A percentile compares a stretch with the other conserved stretches of the same genome.
These are phyloP conservation scores for Adenanthera pavonina DNA, from an alignment of 306 rosid genomes.

Conservation along the genomic window DNA sequence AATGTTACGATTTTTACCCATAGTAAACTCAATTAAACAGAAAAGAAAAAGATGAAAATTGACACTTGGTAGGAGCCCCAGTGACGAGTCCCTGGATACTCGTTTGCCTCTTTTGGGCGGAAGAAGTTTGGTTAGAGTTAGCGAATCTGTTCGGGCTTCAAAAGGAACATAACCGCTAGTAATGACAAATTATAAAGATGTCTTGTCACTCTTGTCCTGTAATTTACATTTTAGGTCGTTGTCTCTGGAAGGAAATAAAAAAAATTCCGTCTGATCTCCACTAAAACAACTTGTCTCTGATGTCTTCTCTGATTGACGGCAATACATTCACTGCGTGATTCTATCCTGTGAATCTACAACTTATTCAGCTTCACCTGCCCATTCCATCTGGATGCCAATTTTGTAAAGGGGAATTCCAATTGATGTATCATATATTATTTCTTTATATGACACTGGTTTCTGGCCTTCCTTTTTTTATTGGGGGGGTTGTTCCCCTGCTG, in stretches of 20 bases:
- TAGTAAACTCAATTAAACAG: conserved; percentile 4
- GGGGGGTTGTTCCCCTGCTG: background rate
- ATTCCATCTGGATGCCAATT: conserved; percentile 46
- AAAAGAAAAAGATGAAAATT: background rate
- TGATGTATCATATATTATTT: conserved; percentile 24
- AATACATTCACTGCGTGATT: conserved; percentile 50
- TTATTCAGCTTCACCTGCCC: conserved; percentile 41
- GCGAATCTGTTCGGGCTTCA: conserved; percentile 62
- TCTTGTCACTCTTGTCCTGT: conserved; percentile 49
- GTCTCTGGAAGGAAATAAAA: background rate
- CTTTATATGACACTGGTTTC: conserved; percentile 6
- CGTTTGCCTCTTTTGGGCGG: conserved; percentile 37
- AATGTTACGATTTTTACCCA: background rate
- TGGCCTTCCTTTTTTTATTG: background rate
- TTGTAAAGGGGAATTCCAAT: conserved; percentile 40
- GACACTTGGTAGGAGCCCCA: background rate
- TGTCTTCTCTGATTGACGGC: conserved; percentile 44
- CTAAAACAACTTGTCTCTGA: conserved; percentile 53
- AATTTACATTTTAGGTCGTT: conserved; percentile 38
- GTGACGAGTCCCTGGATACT: conserved; percentile 19
- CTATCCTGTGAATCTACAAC: conserved; percentile 42
- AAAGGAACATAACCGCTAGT: conserved; percentile 53
- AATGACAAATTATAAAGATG: conserved; percentile 42
- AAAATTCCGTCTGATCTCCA: conserved; percentile 55
- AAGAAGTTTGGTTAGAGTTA: conserved; percentile 36